Percentiles rank a stretch among this genome's conserved stretches.
Evolutionary conservation across 176 grass and related monocot genomes (phyloP).

Genomic region (Pontederia crassipes): DNA sequence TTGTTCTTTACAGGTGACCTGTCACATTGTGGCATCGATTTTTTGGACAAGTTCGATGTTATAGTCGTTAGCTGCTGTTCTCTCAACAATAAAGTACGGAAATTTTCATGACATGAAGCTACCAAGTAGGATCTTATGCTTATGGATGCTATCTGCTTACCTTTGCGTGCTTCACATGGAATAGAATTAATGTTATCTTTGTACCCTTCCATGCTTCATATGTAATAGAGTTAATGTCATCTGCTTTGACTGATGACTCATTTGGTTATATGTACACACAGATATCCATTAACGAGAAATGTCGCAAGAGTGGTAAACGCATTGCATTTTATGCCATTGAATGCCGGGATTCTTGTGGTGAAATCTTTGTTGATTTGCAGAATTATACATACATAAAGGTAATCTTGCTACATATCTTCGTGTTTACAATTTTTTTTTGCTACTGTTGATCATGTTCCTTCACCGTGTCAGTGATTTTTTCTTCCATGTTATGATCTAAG

Average conservation of each 20-base stretch:
- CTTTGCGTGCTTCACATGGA: no score
- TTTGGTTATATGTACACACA: conserved; percentile 25
- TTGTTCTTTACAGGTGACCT: conserved; percentile 58
- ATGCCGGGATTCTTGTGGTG: conserved; percentile 86
- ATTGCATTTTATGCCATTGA: conserved; percentile 83
- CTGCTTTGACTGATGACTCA: not conserved
- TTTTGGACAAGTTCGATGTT: conserved; percentile 80
- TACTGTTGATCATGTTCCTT: not conserved
- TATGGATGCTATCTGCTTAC: not conserved
- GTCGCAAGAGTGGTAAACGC: conserved; percentile 68
- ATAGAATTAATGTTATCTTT: no score
- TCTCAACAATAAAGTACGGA: conserved; percentile 62
- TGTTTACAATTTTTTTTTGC: not conserved
- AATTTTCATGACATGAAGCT: not conserved
- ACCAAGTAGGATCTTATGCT: not conserved
- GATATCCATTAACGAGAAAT: conserved; percentile 63
- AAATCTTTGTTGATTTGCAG: conserved; percentile 93
- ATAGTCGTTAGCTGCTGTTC: conserved; percentile 61
- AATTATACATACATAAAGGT: conserved; percentile 79
- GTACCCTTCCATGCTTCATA: no score
- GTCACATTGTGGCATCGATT: conserved; percentile 56
- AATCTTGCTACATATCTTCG: conserved; percentile 9
- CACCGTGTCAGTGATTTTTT: no score
- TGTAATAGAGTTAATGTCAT: not conserved
- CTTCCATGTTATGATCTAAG: no score